Evolutionary conservation across 805 yeast genomes (phyloP).

Genomic region (Nakazawaea pomicola): DNA sequence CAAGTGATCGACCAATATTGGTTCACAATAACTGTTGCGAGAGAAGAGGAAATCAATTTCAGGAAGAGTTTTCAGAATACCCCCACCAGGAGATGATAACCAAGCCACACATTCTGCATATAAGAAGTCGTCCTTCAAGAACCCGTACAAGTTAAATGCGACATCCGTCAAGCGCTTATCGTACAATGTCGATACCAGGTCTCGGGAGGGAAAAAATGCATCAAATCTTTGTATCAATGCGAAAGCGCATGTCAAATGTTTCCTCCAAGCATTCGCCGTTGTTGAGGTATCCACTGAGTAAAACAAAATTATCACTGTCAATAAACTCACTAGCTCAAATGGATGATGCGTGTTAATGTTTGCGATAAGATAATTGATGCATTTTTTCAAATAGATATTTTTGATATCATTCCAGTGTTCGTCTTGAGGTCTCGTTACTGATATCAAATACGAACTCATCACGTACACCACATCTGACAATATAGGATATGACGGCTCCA

Average conservation of each 20-base stretch:
- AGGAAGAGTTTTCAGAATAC: slow-evolving; percentile 4
- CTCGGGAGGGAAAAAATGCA: slow-evolving; percentile 6
- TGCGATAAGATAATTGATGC: slow-evolving; percentile 6
- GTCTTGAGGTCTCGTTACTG: slow-evolving; percentile 7
- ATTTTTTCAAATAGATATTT: slow-evolving; percentile 10
- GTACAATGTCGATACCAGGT: not conserved
- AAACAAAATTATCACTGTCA: slow-evolving; percentile 10
- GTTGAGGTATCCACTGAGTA: slow-evolving; percentile 12
- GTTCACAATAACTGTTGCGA: slow-evolving; percentile 8
- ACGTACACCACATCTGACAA: slow-evolving; percentile 8
- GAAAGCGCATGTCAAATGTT: slow-evolving; percentile 13
- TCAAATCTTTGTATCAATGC: slow-evolving; percentile 13
- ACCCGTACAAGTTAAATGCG: slow-evolving; percentile 9
- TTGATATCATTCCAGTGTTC: slow-evolving; percentile 9
- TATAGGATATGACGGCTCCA: slow-evolving; percentile 9
- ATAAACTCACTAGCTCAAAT: slow-evolving; percentile 8
- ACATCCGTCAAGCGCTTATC: not conserved
- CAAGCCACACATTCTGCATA: slow-evolving; percentile 13
- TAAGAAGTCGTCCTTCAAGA: slow-evolving; percentile 11
- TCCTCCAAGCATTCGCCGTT: slow-evolving; percentile 13
- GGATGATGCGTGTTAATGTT: slow-evolving; percentile 12
- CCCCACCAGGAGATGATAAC: slow-evolving; percentile 13
- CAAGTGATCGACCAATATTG: slow-evolving; percentile 9
- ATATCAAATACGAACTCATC: slow-evolving; percentile 3
- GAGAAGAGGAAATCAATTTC: slow-evolving; percentile 9